phyloP scores from a whole-genome alignment of 331 rosid genomes.

The Quercus phellos region DNA sequence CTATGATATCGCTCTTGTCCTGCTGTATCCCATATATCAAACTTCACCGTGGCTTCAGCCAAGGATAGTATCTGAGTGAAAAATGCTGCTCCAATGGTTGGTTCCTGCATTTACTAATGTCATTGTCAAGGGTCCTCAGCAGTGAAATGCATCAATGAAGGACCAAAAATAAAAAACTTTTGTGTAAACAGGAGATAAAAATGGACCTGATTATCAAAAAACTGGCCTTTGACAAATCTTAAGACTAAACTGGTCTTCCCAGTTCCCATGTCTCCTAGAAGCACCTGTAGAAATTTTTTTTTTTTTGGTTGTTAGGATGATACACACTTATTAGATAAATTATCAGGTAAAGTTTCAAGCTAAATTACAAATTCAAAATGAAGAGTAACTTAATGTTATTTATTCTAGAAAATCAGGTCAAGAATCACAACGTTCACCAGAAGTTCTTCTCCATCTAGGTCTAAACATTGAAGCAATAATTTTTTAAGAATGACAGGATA shows the following conservation, averaged over 20 bases:
- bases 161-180: background rate
- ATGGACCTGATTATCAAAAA: conserved; percentile 46
- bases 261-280: conserved; percentile 69
- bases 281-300: conserved; percentile 30
- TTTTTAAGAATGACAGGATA: background rate
- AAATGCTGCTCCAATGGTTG: conserved; percentile 64
- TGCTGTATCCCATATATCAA: conserved; percentile 75
- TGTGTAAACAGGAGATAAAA: background rate
- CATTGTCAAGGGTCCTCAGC: conserved; percentile 1
- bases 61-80: conserved; percentile 58
- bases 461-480: background rate
- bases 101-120: conserved; percentile 37
- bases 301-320: too few relatives aligned
- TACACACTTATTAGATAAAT: background rate
- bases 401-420: background rate
- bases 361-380: background rate
- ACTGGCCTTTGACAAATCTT: conserved; percentile 63
- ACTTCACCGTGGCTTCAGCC: conserved; percentile 59
- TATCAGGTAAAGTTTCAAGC: background rate
- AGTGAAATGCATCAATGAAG: background rate
- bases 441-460: background rate
- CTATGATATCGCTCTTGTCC: conserved; percentile 72
- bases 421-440: background rate
- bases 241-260: conserved; percentile 67
- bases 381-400: background rate